phyloP scores from a whole-genome alignment of 1,284 basidiomycete species.

The Cutaneotrichosporon sp. region DNA sequence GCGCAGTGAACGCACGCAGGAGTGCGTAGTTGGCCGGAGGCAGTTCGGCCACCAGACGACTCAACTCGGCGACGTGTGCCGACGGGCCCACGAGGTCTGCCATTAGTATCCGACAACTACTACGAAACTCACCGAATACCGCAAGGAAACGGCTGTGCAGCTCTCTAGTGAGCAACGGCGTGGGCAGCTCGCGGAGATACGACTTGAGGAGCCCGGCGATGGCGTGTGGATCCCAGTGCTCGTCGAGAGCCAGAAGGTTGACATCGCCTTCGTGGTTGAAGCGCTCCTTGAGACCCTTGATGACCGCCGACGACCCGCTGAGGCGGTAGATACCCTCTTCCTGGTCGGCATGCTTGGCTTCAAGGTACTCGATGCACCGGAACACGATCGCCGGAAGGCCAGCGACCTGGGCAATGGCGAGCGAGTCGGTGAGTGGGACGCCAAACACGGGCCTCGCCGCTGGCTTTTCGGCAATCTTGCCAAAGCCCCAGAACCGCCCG shows the following conservation, averaged over 20 bases:
- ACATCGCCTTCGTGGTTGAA: constrained; percentile 95
- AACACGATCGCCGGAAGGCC: constrained; percentile 91
- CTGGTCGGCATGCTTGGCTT: constrained; percentile 82
- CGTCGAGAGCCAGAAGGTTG: constrained; percentile 74
- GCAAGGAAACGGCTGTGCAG: constrained; percentile 79
- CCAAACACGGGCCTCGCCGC: constrained; percentile 76
- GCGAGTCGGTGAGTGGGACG: constrained; percentile 76
- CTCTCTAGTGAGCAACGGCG: constrained; percentile 84
- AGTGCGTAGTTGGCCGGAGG: constrained; percentile 91
- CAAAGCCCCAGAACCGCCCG: constrained; percentile 77
- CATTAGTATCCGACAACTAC: background rate
- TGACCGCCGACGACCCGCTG: constrained; percentile 85
- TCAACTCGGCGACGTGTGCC: constrained; percentile 81
- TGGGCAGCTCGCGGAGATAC: constrained; percentile 82
- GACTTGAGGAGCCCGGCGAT: constrained; percentile 87
- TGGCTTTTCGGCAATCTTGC: constrained; percentile 48
- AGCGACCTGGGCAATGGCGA: constrained; percentile 81
- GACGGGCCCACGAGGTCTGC: constrained; percentile 79
- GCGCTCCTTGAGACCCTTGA: constrained; percentile 85
- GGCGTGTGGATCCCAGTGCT: constrained; percentile 92
- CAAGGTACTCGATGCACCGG: constrained; percentile 83
- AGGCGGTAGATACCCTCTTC: constrained; percentile 98
- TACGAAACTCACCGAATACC: constrained; percentile 70
- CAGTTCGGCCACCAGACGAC: constrained; percentile 74
- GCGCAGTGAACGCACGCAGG: constrained; percentile 86